A percentile compares a stretch with the other conserved stretches of the same genome.
Evolutionary conservation across 768 basidiomycete genomes (phyloP).

Genomic region (Phanerodontia chrysosporium): DNA sequence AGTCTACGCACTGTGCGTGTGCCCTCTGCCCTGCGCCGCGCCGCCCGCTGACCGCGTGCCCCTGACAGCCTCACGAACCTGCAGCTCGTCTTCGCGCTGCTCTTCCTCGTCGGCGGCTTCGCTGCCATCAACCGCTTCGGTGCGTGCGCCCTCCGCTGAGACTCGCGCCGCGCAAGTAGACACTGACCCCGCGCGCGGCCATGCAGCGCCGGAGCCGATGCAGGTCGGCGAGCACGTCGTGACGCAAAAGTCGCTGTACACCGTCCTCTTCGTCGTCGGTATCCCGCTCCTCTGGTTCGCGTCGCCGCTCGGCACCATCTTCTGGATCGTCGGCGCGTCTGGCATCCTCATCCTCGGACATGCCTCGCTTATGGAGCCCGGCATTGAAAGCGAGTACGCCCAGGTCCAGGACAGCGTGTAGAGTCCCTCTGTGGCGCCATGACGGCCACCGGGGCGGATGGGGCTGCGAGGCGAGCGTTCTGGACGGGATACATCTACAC

Average conservation of each 20-base stretch:
- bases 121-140: slow-evolving; percentile 85
- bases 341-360: slow-evolving; percentile 81
- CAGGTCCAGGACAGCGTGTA: slow-evolving; percentile 67
- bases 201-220: slow-evolving; percentile 79
- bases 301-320: slow-evolving; percentile 77
- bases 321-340: slow-evolving; percentile 92
- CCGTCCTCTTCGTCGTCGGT: slow-evolving; percentile 85
- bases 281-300: slow-evolving; percentile 81
- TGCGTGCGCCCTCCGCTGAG: slow-evolving; percentile 32
- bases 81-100: slow-evolving; percentile 76
- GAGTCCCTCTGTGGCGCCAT: slow-evolving; percentile 4
- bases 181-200: background rate
- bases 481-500: background rate
- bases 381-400: slow-evolving; percentile 91
- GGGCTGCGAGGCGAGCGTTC: background rate
- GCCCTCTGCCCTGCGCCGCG: slow-evolving; percentile 11
- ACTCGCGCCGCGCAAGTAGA: background rate
- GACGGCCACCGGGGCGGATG: background rate
- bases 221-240: slow-evolving; percentile 78
- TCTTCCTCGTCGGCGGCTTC: slow-evolving; percentile 91
- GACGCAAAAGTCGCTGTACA: slow-evolving; percentile 89
- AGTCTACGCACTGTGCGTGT: slow-evolving; percentile 84
- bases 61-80: slow-evolving; percentile 70
- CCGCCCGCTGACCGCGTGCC: slow-evolving; percentile 1
- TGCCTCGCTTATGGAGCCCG: slow-evolving; percentile 87